Percentiles rank a stretch among this genome's conserved stretches.
Evolutionary conservation across 176 grass and related monocot genomes (phyloP).

Genomic region (Sorghum bicolor): Sorghum_bicolor_NCBIv3 NC_012873.2:6425001-6425500

Average conservation of each 20-base stretch:
- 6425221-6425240: constrained; percentile 60
- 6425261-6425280: neutral
- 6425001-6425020: constrained; percentile 60
- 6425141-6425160: neutral
- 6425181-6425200: constrained; percentile 82
- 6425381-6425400: neutral
- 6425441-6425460: neutral
- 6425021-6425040: constrained; percentile 59
- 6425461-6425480: neutral
- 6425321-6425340: neutral
- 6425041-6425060: constrained; percentile 56
- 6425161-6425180: neutral
- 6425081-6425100: neutral
- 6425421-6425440: neutral
- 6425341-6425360: neutral
- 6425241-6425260: constrained; percentile 13
- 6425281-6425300: neutral
- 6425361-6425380: neutral
- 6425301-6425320: neutral
- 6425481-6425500: neutral
- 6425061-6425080: neutral
- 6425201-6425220: constrained; percentile 74
- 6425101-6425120: neutral
- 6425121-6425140: neutral
- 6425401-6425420: neutral